phyloP scores from a whole-genome alignment of 2,329 filamentous ascomycete genomes.

The Didymosphaeria variabile region DNA sequence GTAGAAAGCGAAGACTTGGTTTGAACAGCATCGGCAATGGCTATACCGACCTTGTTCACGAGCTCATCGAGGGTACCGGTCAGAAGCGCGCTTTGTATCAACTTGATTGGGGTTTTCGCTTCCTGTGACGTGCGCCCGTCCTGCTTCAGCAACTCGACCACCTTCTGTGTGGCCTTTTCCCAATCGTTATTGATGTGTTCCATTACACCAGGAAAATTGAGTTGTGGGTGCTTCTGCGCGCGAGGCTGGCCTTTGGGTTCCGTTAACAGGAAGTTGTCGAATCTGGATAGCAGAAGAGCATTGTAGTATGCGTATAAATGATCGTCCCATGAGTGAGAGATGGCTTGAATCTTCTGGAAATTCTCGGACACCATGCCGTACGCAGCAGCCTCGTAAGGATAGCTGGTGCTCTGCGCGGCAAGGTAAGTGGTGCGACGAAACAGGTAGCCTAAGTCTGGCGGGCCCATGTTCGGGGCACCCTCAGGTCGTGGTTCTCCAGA shows the following conservation, averaged over 20 bases:
- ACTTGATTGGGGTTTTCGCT: constrained; percentile 72
- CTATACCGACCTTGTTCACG: constrained; percentile 54
- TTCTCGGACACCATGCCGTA: constrained; percentile 92
- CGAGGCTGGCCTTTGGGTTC: constrained; percentile 59
- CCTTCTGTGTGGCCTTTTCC: constrained; percentile 59
- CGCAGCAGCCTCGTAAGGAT: constrained; percentile 85
- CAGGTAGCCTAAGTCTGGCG: constrained; percentile 57
- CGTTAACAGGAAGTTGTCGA: constrained; percentile 73
- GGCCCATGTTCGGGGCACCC: constrained; percentile 49
- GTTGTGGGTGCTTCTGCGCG: constrained; percentile 65
- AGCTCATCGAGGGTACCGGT: constrained; percentile 63
- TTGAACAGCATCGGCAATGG: constrained; percentile 51
- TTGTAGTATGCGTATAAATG: constrained; percentile 89
- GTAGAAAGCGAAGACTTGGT: constrained; percentile 37
- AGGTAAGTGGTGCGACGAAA: constrained; percentile 83
- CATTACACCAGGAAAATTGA: constrained; percentile 71
- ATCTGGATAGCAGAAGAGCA: constrained; percentile 80
- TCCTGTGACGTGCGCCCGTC: constrained; percentile 66
- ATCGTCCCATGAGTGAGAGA: constrained; percentile 85
- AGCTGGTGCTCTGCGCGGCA: constrained; percentile 73
- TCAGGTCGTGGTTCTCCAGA: constrained; percentile 61
- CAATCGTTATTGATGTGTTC: constrained; percentile 67
- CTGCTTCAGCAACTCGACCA: constrained; percentile 69
- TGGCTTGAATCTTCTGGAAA: constrained; percentile 76
- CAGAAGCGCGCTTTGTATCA: constrained; percentile 79